Evolutionary conservation across 2,329 filamentous ascomycete genomes (phyloP).

Genomic region (Diaporthe velutina): DNA sequence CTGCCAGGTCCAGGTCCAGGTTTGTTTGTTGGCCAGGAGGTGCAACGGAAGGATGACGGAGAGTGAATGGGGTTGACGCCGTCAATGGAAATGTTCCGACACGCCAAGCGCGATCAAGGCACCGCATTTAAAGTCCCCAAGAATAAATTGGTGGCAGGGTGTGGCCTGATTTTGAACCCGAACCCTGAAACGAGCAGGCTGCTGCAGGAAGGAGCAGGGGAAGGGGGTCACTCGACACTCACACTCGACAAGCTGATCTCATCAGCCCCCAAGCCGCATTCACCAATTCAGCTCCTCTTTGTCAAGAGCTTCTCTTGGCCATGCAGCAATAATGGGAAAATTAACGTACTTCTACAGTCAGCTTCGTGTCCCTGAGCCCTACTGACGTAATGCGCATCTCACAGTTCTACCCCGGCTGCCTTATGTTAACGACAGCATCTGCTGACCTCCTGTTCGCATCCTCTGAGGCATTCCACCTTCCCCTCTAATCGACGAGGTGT

Average conservation of each 20-base stretch:
- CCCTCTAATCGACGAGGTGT: background rate
- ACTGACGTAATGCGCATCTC: background rate
- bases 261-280: background rate
- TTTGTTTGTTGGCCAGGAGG: background rate
- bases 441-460: background rate
- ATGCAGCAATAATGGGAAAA: background rate
- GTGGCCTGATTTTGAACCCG: background rate
- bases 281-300: background rate
- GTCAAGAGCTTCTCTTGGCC: no score
- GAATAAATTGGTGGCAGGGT: background rate
- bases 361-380: background rate
- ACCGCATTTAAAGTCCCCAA: no score
- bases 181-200: background rate
- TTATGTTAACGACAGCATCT: background rate
- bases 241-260: background rate
- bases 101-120: constrained; percentile 8
- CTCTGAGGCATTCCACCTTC: background rate
- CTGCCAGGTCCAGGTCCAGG: constrained; percentile 1
- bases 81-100: constrained; percentile 18
- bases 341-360: background rate
- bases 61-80: background rate
- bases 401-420: background rate
- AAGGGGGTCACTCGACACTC: background rate
- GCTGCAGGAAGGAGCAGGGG: no score
- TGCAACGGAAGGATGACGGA: background rate